Percentiles rank a stretch among this genome's conserved stretches.
These are phyloP conservation scores for Fusarium cyanostomum DNA, from an alignment of 2,329 filamentous ascomycete species.

Conservation along the genomic window DNA sequence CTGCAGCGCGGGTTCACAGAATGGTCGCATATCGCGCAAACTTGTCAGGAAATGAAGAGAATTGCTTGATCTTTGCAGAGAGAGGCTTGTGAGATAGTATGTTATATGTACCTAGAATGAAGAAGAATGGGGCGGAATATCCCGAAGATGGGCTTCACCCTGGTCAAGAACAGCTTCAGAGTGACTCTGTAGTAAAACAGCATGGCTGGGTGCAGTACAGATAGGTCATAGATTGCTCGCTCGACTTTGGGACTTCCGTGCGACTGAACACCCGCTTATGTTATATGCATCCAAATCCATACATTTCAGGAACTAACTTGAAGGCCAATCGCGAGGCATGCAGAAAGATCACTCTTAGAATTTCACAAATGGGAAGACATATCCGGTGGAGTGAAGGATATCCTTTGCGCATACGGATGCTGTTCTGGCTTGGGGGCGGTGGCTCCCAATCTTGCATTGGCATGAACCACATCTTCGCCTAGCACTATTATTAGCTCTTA, in stretches of 20 bases:
- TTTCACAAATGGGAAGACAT: no score
- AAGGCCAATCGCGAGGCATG: no score
- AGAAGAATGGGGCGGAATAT: not conserved
- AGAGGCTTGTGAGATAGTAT: conserved; percentile 1
- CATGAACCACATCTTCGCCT: no score
- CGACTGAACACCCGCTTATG: no score
- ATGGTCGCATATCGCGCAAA: conserved; percentile 8
- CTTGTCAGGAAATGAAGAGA: not conserved
- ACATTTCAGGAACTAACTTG: no score
- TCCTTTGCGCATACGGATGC: no score
- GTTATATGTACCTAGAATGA: not conserved
- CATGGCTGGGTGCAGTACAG: not conserved
- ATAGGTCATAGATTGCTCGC: not conserved
- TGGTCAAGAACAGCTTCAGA: not conserved
- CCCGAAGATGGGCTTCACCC: not conserved
- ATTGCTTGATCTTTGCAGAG: not conserved
- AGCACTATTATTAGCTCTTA: not conserved
- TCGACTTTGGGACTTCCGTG: no score
- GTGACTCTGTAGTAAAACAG: not conserved
- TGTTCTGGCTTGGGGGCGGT: no score
- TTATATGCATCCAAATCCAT: no score
- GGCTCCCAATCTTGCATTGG: no score
- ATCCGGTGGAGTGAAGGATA: no score
- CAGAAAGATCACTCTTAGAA: no score
- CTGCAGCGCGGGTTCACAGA: conserved; percentile 9